phyloP scores from a whole-genome alignment of 1,284 basidiomycete species.

The Fistulinella cinereoalba region DNA sequence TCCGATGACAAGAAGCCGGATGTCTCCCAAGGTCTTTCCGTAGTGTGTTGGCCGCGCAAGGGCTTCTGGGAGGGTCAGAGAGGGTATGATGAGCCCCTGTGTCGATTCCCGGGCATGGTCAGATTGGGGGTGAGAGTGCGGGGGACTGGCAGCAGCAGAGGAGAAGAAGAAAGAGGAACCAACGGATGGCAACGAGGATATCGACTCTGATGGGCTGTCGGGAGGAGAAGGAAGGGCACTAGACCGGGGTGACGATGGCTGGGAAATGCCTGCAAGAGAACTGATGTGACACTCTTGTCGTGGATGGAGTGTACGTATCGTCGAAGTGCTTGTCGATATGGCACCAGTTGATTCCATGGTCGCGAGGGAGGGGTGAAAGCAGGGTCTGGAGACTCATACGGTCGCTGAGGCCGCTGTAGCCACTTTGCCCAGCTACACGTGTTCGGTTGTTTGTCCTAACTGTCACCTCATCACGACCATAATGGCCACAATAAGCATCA shows the following conservation, averaged over 20 bases:
- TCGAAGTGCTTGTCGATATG: slow-evolving; percentile 24
- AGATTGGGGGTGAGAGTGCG: slow-evolving; percentile 38
- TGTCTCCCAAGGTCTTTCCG: slow-evolving; percentile 61
- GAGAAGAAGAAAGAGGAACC: slow-evolving; percentile 77
- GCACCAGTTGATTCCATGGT: slow-evolving; percentile 24
- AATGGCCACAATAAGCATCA: not conserved
- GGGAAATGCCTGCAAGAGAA: slow-evolving; percentile 19
- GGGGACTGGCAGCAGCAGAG: slow-evolving; percentile 60
- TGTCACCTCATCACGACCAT: not conserved
- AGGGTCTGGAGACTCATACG: not conserved
- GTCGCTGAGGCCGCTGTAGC: slow-evolving; percentile 6
- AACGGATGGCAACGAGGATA: slow-evolving; percentile 68
- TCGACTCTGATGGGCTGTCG: slow-evolving; percentile 57
- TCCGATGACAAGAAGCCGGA: slow-evolving; percentile 53
- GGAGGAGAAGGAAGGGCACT: slow-evolving; percentile 50
- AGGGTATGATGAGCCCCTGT: slow-evolving; percentile 65
- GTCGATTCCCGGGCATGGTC: slow-evolving; percentile 45
- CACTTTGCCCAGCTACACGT: slow-evolving; percentile 30
- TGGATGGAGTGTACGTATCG: slow-evolving; percentile 21
- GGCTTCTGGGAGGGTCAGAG: slow-evolving; percentile 58
- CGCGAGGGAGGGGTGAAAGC: slow-evolving; percentile 1
- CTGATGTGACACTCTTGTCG: slow-evolving; percentile 27
- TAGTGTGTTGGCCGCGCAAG: slow-evolving; percentile 57
- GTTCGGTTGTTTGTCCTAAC: slow-evolving; percentile 20
- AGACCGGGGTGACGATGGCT: slow-evolving; percentile 46